Evolutionary conservation across 768 basidiomycete species (phyloP).

Genomic region (Amanita pseudoporphyria): DNA sequence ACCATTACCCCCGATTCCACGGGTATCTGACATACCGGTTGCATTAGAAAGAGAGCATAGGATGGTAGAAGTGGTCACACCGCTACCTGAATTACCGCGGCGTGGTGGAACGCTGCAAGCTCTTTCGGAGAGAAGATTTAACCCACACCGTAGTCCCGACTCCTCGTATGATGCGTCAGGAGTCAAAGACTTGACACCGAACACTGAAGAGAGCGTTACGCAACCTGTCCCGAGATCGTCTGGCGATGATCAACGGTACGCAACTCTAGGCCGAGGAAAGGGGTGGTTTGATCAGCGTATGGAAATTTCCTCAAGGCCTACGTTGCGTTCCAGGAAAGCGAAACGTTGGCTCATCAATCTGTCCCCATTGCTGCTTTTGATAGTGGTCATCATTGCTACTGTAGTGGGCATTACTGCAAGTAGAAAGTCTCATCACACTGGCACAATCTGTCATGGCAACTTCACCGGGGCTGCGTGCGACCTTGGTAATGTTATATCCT

Average conservation of each 20-base stretch:
- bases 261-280: constrained; percentile 8
- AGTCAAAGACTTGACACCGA: constrained; percentile 12
- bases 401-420: constrained; percentile 34
- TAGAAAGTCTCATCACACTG: constrained; percentile 11
- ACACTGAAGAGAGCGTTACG: constrained; percentile 14
- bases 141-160: constrained; percentile 37
- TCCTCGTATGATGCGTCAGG: constrained; percentile 17
- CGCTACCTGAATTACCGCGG: constrained; percentile 42
- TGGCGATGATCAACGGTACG: background rate
- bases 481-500: constrained; percentile 33
- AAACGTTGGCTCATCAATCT: constrained; percentile 1
- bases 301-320: background rate
- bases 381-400: constrained; percentile 27
- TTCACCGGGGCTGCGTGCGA: constrained; percentile 43
- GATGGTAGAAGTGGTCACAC: constrained; percentile 34
- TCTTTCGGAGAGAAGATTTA: constrained; percentile 44
- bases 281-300: background rate
- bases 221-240: background rate
- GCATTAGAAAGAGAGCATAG: constrained; percentile 30
- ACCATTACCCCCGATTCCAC: constrained; percentile 52
- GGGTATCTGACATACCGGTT: constrained; percentile 35
- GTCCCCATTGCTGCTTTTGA: constrained; percentile 16
- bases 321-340: background rate
- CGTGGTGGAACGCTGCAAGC: constrained; percentile 38
- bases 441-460: constrained; percentile 28